Conservation (phyloP, 1,284 basidiomycete genomes). For the Trichosporon sp. region DNA sequence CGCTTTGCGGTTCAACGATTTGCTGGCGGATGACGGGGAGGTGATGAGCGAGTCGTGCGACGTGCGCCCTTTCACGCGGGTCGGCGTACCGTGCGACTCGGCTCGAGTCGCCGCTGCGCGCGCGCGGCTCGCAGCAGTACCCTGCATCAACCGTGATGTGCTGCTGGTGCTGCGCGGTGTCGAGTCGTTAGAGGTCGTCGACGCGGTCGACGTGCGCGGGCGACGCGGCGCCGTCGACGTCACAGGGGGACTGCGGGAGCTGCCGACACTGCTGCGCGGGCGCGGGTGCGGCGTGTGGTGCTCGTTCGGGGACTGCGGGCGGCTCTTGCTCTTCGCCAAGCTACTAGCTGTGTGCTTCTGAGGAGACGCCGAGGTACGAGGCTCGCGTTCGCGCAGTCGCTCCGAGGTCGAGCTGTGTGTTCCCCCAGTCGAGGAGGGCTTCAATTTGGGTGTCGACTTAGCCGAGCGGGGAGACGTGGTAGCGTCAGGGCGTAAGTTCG, state of each 20-base stretch:
- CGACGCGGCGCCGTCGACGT: background rate
- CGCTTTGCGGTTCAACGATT: background rate
- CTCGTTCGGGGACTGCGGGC: background rate
- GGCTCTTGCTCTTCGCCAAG: constrained; percentile 24
- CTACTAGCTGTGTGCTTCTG: constrained; percentile 26
- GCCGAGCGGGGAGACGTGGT: background rate
- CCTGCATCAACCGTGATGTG: constrained; percentile 29
- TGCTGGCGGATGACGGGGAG: background rate
- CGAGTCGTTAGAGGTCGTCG: background rate
- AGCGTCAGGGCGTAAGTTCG: background rate
- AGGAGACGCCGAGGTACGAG: background rate
- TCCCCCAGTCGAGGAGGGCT: constrained; percentile 10
- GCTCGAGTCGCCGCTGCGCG: constrained; percentile 25
- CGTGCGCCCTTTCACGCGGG: background rate
- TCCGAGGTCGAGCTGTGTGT: background rate
- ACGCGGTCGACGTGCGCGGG: constrained; percentile 19
- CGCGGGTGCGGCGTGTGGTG: background rate
- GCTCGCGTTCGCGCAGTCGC: background rate
- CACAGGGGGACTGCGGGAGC: background rate
- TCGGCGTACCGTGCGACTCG: background rate
- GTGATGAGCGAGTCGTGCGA: background rate
- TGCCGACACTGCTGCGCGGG: background rate
- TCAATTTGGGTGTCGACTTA: constrained; percentile 20
- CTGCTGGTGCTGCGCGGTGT: constrained; percentile 9
- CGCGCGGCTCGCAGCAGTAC: constrained; percentile 30